Conservation (phyloP, 805 yeast species). For the Candida sonorensis region DNA sequence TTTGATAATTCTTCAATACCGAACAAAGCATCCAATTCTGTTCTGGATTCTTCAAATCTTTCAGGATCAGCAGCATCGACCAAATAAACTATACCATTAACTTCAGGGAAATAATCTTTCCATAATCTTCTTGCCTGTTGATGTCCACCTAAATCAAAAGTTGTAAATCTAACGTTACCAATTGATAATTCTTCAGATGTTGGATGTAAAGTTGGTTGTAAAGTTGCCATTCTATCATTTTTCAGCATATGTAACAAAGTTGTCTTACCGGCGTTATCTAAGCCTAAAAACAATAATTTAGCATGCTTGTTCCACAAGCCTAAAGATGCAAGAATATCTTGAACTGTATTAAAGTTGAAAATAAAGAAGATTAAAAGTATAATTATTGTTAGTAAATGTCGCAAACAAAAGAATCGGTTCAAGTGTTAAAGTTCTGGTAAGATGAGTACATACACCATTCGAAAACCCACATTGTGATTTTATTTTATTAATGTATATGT, state of each 20-base stretch:
- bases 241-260: conserved; percentile 78
- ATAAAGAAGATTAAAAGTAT: neutral
- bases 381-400: neutral
- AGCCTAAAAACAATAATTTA: conserved; percentile 88
- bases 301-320: conserved; percentile 94
- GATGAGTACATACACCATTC: conserved; percentile 34
- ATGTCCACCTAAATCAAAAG: conserved; percentile 98
- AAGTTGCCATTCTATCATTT: conserved; percentile 95
- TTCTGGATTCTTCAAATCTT: conserved; percentile 90
- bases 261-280: conserved; percentile 98
- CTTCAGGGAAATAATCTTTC: conserved; percentile 99
- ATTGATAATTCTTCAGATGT: conserved; percentile 97
- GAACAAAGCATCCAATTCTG: conserved; percentile 89
- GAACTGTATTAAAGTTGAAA: conserved; percentile 34
- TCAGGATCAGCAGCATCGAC: conserved; percentile 97
- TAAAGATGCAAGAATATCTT: conserved; percentile 69
- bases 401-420: no score
- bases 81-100: conserved; percentile 90
- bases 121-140: conserved; percentile 98
- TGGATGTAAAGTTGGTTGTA: conserved; percentile 98
- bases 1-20: conserved; percentile 83
- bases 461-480: conserved; percentile 29
- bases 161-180: conserved; percentile 93
- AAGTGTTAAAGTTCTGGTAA: no score
- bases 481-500: neutral